A percentile compares a stretch with the other conserved stretches of the same genome.
Evolutionary conservation across 768 basidiomycete species (phyloP).

Genomic region (Tylopilus felleus): DNA sequence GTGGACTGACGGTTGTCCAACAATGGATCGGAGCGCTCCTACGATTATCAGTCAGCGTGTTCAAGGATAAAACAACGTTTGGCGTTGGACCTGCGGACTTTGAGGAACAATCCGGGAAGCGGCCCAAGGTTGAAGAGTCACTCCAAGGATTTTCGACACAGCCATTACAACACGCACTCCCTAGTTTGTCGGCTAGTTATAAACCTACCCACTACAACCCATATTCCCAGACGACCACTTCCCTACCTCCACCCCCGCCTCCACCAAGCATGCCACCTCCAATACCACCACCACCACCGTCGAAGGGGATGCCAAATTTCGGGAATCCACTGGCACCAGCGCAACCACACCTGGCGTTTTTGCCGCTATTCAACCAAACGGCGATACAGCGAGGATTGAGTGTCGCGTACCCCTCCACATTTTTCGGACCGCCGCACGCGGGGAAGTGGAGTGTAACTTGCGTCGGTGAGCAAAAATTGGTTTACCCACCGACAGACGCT

Average conservation of each 20-base stretch:
- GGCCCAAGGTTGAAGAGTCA: slow-evolving; percentile 29
- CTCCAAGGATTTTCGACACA: slow-evolving; percentile 32
- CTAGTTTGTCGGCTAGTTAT: slow-evolving; percentile 16
- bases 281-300: slow-evolving; percentile 37
- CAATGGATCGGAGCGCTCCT: slow-evolving; percentile 53
- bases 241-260: slow-evolving; percentile 19
- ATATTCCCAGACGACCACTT: slow-evolving; percentile 15
- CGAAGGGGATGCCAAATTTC: slow-evolving; percentile 27
- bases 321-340: slow-evolving; percentile 62
- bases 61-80: slow-evolving; percentile 11
- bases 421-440: slow-evolving; percentile 65
- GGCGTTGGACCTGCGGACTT: slow-evolving; percentile 25
- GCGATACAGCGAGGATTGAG: slow-evolving; percentile 61
- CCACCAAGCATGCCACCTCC: slow-evolving; percentile 33
- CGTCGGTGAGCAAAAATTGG: slow-evolving; percentile 49
- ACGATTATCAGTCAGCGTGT: slow-evolving; percentile 22
- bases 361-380: slow-evolving; percentile 73
- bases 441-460: slow-evolving; percentile 66
- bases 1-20: slow-evolving; percentile 49
- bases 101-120: slow-evolving; percentile 29
- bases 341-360: slow-evolving; percentile 59
- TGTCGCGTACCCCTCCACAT: slow-evolving; percentile 58
- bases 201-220: slow-evolving; percentile 31
- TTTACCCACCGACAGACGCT: neutral
- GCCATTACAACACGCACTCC: slow-evolving; percentile 20